Percentiles rank a stretch among this genome's conserved stretches.
phyloP scores from a whole-genome alignment of 2,329 filamentous ascomycete species.

The Fusarium penzigii region DNA sequence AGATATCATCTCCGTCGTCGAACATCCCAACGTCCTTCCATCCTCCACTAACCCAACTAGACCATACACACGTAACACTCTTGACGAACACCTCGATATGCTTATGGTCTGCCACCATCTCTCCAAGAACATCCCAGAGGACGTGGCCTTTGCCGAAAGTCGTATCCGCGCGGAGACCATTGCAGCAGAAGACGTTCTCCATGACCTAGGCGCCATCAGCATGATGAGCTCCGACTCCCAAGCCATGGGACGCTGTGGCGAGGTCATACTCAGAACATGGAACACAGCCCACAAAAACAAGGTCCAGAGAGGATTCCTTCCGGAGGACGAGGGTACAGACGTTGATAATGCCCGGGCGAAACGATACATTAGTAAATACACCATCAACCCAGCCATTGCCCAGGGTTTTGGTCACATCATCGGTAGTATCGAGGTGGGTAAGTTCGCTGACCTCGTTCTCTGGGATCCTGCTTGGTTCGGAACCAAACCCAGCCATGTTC shows the following conservation, averaged over 20 bases:
- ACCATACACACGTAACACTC: constrained; percentile 86
- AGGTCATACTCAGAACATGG: constrained; percentile 92
- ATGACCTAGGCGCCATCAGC: constrained; percentile 91
- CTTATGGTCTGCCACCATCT: constrained; percentile 97
- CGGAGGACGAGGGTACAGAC: constrained; percentile 75
- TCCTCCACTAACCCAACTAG: constrained; percentile 91
- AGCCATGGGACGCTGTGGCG: constrained; percentile 94
- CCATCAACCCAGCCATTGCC: constrained; percentile 87
- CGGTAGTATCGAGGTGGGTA: constrained; percentile 85
- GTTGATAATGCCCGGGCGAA: constrained; percentile 93
- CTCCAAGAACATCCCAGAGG: constrained; percentile 89
- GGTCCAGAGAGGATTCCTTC: constrained; percentile 72
- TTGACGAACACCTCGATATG: constrained; percentile 98
- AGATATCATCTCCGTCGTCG: constrained; percentile 93
- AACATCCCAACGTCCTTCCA: constrained; percentile 84
- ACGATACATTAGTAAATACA: constrained; percentile 93
- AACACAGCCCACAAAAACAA: constrained; percentile 98
- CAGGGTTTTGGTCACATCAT: constrained; percentile 89
- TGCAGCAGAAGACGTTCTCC: constrained; percentile 92
- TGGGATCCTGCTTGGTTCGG: constrained; percentile 88
- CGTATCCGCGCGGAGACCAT: constrained; percentile 96
- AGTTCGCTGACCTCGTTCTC: constrained; percentile 84
- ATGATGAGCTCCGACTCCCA: constrained; percentile 98
- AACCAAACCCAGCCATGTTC: constrained; percentile 75
- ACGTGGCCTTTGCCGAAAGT: constrained; percentile 92